These are phyloP conservation scores for Piper longum DNA, from an alignment of 164 flowering plant genomes.

Conservation along the genomic window DNA sequence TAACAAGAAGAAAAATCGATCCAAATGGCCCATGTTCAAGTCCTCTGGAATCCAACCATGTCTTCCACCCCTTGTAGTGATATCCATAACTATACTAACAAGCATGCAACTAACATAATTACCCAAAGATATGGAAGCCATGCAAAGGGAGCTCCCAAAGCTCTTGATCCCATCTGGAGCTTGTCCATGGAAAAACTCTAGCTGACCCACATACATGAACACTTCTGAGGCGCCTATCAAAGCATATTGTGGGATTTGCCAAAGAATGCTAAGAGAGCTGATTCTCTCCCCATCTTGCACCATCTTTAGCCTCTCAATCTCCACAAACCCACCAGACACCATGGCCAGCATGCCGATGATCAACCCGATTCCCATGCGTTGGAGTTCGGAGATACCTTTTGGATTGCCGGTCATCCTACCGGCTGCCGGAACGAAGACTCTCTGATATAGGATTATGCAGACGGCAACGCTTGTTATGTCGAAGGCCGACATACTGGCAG, in stretches of 20 bases:
- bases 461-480: conserved; percentile 66
- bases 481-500: conserved; percentile 85
- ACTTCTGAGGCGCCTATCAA: conserved; percentile 83
- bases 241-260: conserved; percentile 58
- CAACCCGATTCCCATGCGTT: conserved; percentile 56
- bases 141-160: conserved; percentile 83
- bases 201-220: conserved; percentile 79
- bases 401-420: conserved; percentile 38
- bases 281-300: conserved; percentile 8
- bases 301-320: conserved; percentile 24
- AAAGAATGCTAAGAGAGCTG: conserved; percentile 40
- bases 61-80: conserved; percentile 29
- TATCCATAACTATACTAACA: conserved; percentile 53
- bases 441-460: conserved; percentile 48
- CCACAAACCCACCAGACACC: conserved; percentile 50
- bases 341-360: conserved; percentile 42
- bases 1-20: conserved; percentile 67
- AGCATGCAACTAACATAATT: conserved; percentile 69
- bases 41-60: conserved; percentile 82
- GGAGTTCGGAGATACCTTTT: conserved; percentile 46
- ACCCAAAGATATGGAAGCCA: conserved; percentile 89
- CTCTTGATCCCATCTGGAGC: conserved; percentile 91
- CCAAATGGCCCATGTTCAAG: conserved; percentile 61
- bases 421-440: conserved; percentile 38
- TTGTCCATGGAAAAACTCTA: conserved; percentile 80